Evolutionary conservation across 2,329 filamentous ascomycete genomes (phyloP).

Genomic region (Mycogone perniciosa): DNA sequence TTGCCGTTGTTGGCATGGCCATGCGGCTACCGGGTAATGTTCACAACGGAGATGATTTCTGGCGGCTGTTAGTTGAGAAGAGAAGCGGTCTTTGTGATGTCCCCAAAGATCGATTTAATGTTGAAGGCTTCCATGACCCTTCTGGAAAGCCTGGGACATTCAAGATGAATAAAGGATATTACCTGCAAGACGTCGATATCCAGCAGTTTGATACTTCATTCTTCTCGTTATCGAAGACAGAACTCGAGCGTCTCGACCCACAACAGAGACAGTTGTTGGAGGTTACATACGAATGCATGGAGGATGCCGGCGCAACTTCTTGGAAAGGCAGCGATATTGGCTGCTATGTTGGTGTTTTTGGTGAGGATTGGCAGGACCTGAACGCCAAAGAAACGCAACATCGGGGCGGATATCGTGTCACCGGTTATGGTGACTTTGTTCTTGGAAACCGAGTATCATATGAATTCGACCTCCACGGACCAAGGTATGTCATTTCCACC

Average conservation of each 20-base stretch:
- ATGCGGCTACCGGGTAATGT: constrained; percentile 35
- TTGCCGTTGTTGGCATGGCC: constrained; percentile 37
- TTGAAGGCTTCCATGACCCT: constrained; percentile 12
- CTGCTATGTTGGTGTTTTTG: constrained; percentile 14
- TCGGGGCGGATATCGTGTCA: constrained; percentile 13
- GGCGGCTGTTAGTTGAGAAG: constrained; percentile 27
- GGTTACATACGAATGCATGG: constrained; percentile 18
- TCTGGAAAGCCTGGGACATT: constrained; percentile 4
- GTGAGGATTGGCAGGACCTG: constrained; percentile 12
- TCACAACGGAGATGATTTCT: constrained; percentile 31
- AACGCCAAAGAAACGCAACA: constrained; percentile 9
- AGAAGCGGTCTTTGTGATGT: constrained; percentile 8
- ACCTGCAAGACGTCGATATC: constrained; percentile 17
- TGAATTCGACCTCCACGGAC: constrained; percentile 22
- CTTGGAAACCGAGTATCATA: constrained; percentile 27
- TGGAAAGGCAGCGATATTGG: constrained; percentile 8
- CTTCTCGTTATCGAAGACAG: constrained; percentile 19
- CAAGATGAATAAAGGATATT: constrained; percentile 18
- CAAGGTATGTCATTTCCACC: background rate
- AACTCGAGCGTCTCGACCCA: constrained; percentile 26
- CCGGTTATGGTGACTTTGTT: constrained; percentile 21
- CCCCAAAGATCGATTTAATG: constrained; percentile 14
- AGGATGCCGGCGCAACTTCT: constrained; percentile 9
- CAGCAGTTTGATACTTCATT: constrained; percentile 20
- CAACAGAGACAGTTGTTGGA: constrained; percentile 27